Percentiles rank a stretch among this genome's conserved stretches.
phyloP scores from a whole-genome alignment of 2,329 filamentous ascomycete species.

The Whalleya microplaca region DNA sequence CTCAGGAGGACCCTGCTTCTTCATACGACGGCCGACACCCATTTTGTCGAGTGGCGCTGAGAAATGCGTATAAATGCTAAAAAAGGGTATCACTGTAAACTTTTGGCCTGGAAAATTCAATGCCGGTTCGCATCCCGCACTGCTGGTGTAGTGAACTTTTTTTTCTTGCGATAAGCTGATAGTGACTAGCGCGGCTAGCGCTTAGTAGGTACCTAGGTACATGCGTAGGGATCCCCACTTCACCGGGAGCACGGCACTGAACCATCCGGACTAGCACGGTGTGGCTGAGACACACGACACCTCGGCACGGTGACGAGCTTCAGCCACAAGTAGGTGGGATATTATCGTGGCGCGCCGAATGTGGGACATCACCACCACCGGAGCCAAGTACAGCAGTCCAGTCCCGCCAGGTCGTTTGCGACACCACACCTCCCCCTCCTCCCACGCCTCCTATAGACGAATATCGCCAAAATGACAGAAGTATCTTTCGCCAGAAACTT shows the following conservation, averaged over 20 bases:
- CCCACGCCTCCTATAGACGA: background rate
- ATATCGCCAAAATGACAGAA: constrained; percentile 69
- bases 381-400: background rate
- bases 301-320: constrained; percentile 14
- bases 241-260: background rate
- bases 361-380: constrained; percentile 21
- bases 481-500: constrained; percentile 83
- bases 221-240: no score
- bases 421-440: constrained; percentile 8
- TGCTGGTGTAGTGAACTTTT: constrained; percentile 26
- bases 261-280: background rate
- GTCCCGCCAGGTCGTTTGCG: constrained; percentile 5
- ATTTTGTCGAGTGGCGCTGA: constrained; percentile 54
- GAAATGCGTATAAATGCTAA: constrained; percentile 4
- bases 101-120: constrained; percentile 15
- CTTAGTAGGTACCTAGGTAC: no score
- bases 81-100: constrained; percentile 19
- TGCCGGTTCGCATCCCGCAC: constrained; percentile 20
- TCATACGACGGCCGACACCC: constrained; percentile 90
- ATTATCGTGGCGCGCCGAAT: constrained; percentile 11
- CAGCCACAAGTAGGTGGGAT: constrained; percentile 33
- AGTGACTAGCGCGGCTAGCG: constrained; percentile 17
- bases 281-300: background rate
- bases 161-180: constrained; percentile 35
- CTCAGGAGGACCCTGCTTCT: constrained; percentile 89